A percentile compares a stretch with the other conserved stretches of the same genome.
These are phyloP conservation scores for Xylaria sp. DNA, from an alignment of 495 filamentous ascomycete genomes.

Conservation along the genomic window DNA sequence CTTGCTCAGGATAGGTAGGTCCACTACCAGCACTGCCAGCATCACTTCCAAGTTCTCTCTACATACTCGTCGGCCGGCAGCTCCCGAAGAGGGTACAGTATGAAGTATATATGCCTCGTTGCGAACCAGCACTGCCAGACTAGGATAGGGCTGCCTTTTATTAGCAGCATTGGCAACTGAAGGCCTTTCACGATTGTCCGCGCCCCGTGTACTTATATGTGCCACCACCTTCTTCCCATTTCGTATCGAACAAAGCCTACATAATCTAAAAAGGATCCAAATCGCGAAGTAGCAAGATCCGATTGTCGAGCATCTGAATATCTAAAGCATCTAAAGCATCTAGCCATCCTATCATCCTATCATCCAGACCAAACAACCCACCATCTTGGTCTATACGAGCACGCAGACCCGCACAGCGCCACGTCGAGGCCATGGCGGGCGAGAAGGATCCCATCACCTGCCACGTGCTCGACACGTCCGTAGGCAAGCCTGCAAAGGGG, in stretches of 20 bases:
- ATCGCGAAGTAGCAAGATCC: neutral
- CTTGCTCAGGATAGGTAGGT: neutral
- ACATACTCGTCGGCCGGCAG: neutral
- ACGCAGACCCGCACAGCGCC: neutral
- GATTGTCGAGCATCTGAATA: neutral
- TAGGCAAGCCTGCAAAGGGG: slow-evolving; percentile 71
- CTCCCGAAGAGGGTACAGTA: neutral
- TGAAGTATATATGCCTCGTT: slow-evolving; percentile 23
- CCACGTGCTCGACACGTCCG: slow-evolving; percentile 68
- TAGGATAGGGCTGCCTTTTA: neutral
- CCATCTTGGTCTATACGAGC: neutral
- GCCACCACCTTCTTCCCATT: neutral
- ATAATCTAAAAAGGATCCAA: neutral
- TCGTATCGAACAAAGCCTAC: neutral
- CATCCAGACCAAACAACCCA: neutral
- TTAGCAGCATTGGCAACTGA: neutral
- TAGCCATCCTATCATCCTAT: neutral
- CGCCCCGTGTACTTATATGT: slow-evolving; percentile 35
- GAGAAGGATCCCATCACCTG: slow-evolving; percentile 63
- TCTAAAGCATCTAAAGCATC: neutral
- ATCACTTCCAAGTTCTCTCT: neutral
- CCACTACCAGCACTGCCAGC: slow-evolving; percentile 5
- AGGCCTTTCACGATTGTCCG: slow-evolving; percentile 6
- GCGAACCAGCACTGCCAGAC: neutral
- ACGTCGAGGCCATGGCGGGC: slow-evolving; percentile 34